These are phyloP conservation scores for Alnus rubra DNA, from an alignment of 306 rosid genomes.

Conservation along the genomic window DNA sequence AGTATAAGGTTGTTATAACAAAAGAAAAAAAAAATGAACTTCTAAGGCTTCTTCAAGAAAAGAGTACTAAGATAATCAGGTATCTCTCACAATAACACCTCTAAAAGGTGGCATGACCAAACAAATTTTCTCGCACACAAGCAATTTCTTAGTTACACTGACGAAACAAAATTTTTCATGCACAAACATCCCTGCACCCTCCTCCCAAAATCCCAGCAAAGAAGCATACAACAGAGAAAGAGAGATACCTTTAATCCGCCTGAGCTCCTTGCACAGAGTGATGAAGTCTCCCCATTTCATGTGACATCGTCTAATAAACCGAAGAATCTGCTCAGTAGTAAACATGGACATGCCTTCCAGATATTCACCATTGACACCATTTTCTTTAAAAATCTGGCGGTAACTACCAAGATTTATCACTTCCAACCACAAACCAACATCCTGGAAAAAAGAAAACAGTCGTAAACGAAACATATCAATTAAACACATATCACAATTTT, in stretches of 20 bases:
- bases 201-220: background rate
- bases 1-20: background rate
- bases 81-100: background rate
- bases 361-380: constrained; percentile 97
- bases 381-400: constrained; percentile 86
- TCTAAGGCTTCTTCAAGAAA: background rate
- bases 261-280: constrained; percentile 92
- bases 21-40: background rate
- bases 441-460: constrained; percentile 51
- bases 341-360: constrained; percentile 99
- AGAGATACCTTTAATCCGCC: constrained; percentile 89
- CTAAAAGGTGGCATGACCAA: background rate
- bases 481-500: constrained; percentile 10
- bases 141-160: background rate
- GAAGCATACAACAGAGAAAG: background rate
- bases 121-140: background rate
- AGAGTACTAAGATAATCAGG: background rate
- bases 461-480: background rate
- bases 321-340: constrained; percentile 97
- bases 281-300: constrained; percentile 99
- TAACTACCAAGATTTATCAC: constrained; percentile 90
- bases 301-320: constrained; percentile 96
- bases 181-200: background rate
- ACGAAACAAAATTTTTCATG: background rate
- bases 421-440: constrained; percentile 99